Evolutionary conservation across 176 grass and related monocot species (phyloP).

Genomic region (Neostapfia colusana): DNA sequence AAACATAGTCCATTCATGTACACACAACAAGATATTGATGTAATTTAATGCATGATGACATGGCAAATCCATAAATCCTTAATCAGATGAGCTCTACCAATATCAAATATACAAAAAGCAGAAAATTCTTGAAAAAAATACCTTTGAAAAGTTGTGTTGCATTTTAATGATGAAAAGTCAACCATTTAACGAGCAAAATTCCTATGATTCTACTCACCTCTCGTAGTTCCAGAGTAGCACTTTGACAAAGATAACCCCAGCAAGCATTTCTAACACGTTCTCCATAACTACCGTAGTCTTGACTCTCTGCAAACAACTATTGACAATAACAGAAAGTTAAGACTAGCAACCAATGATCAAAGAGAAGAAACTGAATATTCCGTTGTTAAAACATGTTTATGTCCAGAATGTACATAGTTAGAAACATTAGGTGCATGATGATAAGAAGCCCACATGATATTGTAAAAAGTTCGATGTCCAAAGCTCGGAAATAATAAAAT

Average conservation of each 20-base stretch:
- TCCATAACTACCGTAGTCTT: conserved; percentile 94
- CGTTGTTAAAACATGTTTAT: background rate
- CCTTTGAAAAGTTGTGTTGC: background rate
- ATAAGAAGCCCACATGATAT: conserved; percentile 58
- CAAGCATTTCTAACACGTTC: conserved; percentile 94
- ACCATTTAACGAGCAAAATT: conserved; percentile 21
- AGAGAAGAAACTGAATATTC: background rate
- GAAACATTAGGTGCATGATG: conserved; percentile 14
- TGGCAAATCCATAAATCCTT: conserved; percentile 2
- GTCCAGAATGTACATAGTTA: background rate
- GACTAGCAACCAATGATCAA: background rate
- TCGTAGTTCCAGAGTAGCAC: conserved; percentile 82
- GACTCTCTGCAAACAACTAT: conserved; percentile 94
- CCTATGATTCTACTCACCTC: conserved; percentile 43
- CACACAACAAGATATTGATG: background rate
- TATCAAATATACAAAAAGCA: conserved; percentile 11
- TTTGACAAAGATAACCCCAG: conserved; percentile 99
- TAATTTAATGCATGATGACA: conserved; percentile 1
- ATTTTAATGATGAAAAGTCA: background rate
- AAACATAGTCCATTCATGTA: background rate
- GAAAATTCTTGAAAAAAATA: background rate
- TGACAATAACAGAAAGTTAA: background rate
- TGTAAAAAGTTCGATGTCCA: conserved; percentile 92
- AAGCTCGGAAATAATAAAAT: conserved; percentile 97
- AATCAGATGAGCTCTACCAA: conserved; percentile 24